phyloP scores from a whole-genome alignment of 108 stramenopile genomes.

The Nitzschia sp. region DNA sequence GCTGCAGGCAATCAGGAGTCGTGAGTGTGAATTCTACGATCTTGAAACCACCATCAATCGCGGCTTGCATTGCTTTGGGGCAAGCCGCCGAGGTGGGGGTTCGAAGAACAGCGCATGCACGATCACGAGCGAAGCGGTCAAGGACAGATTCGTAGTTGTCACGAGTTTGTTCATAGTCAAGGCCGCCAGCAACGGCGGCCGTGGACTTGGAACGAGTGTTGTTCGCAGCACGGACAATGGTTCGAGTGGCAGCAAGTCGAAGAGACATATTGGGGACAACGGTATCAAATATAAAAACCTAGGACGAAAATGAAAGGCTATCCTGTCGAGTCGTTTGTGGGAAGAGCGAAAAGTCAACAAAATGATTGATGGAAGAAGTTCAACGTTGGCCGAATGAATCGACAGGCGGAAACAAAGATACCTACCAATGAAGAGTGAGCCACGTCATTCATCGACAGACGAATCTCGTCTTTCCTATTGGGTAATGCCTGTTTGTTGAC shows the following conservation, averaged over 20 bases:
- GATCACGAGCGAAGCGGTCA: conserved; percentile 70
- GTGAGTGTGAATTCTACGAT: conserved; percentile 87
- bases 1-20: conserved; percentile 78
- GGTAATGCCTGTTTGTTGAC: too few species aligned
- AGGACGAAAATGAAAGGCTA: neutral
- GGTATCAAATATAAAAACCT: neutral
- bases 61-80: conserved; percentile 88
- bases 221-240: conserved; percentile 3
- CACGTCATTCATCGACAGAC: too few species aligned
- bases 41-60: conserved; percentile 89
- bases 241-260: conserved; percentile 41
- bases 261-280: conserved; percentile 48
- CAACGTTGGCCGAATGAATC: too few species aligned
- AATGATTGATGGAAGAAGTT: too few species aligned
- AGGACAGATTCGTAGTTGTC: conserved; percentile 76
- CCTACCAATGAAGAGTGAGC: too few species aligned
- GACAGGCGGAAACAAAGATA: too few species aligned
- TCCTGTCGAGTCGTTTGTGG: too few species aligned
- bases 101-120: conserved; percentile 85
- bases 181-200: conserved; percentile 26
- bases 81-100: conserved; percentile 82
- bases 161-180: conserved; percentile 57
- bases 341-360: too few species aligned
- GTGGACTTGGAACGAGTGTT: conserved; percentile 16
- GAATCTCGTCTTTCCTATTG: too few species aligned